These are phyloP conservation scores for Schizophyllum commune DNA, from an alignment of 1,284 basidiomycete species.

Conservation along the genomic window DNA sequence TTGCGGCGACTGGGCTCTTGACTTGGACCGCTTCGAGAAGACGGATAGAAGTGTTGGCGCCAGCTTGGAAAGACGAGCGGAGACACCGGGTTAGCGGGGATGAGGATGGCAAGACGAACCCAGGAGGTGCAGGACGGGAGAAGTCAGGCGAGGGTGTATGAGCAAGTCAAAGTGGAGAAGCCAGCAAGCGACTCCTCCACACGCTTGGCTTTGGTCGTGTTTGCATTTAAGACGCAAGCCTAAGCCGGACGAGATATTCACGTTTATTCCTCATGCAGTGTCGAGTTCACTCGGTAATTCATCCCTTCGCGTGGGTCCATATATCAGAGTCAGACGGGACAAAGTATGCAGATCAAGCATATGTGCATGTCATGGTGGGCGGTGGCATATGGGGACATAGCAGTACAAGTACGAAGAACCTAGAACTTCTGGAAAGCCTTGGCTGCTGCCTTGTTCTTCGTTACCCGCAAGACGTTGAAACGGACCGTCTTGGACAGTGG, in stretches of 20 bases:
- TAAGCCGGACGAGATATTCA: no score
- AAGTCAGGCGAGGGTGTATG: conserved; percentile 6
- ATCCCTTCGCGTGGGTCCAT: no score
- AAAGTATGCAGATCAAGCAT: no score
- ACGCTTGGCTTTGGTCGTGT: no score
- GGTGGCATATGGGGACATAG: no score
- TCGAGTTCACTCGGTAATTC: no score
- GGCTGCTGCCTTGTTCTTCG: conserved; percentile 80
- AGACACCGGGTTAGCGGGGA: no score
- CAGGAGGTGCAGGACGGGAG: conserved; percentile 6
- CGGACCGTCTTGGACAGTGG: conserved; percentile 99
- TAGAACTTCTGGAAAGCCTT: conserved; percentile 97
- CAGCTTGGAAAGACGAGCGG: conserved; percentile 46
- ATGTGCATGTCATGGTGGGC: no score
- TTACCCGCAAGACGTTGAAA: conserved; percentile 93
- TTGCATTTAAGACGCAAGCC: no score
- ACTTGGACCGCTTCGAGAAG: conserved; percentile 60
- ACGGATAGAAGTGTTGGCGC: conserved; percentile 73
- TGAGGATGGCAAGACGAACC: neutral
- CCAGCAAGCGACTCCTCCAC: no score
- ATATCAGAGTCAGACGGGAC: no score
- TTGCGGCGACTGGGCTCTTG: conserved; percentile 62
- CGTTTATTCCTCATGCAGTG: no score
- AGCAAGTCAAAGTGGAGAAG: conserved; percentile 1
- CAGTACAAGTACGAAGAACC: conserved; percentile 7